Base-by-base conservation (phyloP, 2,329 filamentous ascomycete genomes). In the Fonsecaea nubica region DNA sequence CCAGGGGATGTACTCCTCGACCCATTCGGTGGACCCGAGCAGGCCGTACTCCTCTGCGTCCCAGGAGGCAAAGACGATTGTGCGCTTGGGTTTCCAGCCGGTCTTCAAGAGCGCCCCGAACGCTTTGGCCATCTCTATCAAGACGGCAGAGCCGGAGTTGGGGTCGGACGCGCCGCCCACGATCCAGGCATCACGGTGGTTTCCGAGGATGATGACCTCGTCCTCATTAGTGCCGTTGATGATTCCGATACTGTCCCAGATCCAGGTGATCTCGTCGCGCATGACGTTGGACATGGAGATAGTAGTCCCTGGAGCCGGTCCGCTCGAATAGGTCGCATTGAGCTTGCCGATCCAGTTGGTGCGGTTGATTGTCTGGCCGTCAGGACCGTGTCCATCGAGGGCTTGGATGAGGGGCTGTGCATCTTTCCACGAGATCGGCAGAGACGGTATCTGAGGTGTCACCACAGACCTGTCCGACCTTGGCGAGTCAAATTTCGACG, bases 141-240 rank as follows among this genome's bases (percentile, higher is more conserved):
- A 74, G 2, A 84, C 78, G 1, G 83, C 81, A 2, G 79, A 81
- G 0, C 84, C 84, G 9, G 80, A 82, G 52, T 85, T 85, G 1
- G 84, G 83, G 60, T 86, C 84, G 0, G 80, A 81, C 1, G 83
- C 84, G 3, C 83, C 84, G 4, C 84, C 83, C 32, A 83, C 76
- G 9, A 85, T 82, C 84, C 84, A 86, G 0, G 84, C 84, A 73
- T 86, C 84, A 10, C 83, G 79, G 65, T 85, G 84, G 42, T 85
- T 85, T 3, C 83, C 83, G 30, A 85, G 77, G 33, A 85, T 75
- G 15, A 85, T 75, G 4, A 83, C 82, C 42, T 80, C 77, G 66
- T 79, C 76, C 53, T 65, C 50, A 18, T 66, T 69, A 9, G 73
- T 75, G 21, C 74, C 74, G 33, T 75, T 75, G 60, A 75, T 75